Conservation (phyloP, 1,284 basidiomycete species). For the Ustilago crameri region DNA sequence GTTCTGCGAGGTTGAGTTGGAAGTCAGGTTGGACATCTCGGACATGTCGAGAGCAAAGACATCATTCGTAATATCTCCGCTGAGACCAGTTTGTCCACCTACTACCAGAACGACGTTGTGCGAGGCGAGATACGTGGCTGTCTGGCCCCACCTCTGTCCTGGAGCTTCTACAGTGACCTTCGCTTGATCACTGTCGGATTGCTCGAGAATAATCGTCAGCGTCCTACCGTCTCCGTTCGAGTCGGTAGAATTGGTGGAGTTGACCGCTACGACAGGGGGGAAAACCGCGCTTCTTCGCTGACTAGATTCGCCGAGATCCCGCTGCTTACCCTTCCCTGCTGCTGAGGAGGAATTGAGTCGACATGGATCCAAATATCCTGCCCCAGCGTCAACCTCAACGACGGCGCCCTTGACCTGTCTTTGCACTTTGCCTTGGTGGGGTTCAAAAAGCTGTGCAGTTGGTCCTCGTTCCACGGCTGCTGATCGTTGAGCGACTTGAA, state of each 20-base stretch:
- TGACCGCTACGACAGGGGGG: slow-evolving; percentile 34
- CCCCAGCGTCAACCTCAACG: slow-evolving; percentile 12
- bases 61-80: slow-evolving; percentile 49
- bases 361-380: slow-evolving; percentile 40
- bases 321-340: slow-evolving; percentile 4
- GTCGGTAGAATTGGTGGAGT: slow-evolving; percentile 3
- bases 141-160: slow-evolving; percentile 33
- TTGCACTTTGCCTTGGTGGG: neutral
- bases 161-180: slow-evolving; percentile 21
- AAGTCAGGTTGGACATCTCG: slow-evolving; percentile 20
- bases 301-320: slow-evolving; percentile 6
- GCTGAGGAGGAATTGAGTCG: slow-evolving; percentile 1
- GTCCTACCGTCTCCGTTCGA: slow-evolving; percentile 4
- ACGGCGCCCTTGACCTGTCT: slow-evolving; percentile 5
- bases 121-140: slow-evolving; percentile 27
- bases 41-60: slow-evolving; percentile 56
- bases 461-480: slow-evolving; percentile 21
- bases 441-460: slow-evolving; percentile 19
- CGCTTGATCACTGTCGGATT: slow-evolving; percentile 11
- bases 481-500: slow-evolving; percentile 24
- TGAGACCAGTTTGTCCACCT: slow-evolving; percentile 58
- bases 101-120: slow-evolving; percentile 56
- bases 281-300: slow-evolving; percentile 25
- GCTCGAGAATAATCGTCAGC: slow-evolving; percentile 34
- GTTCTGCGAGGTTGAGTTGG: slow-evolving; percentile 19